Conservation (phyloP, 495 filamentous ascomycete species). For the Rusavskia elegans region DNA sequence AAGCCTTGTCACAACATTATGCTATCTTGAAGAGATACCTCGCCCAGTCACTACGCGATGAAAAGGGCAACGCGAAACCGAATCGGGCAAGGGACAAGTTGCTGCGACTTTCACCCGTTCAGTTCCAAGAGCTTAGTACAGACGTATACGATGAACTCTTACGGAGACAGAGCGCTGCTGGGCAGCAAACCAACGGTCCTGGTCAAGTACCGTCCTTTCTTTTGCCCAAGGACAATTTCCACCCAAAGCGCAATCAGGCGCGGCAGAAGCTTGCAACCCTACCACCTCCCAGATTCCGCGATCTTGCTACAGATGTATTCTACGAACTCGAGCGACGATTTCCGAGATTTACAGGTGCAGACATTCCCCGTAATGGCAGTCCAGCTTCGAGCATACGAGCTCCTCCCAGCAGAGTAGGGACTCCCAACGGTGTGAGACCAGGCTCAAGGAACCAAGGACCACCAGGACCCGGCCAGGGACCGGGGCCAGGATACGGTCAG, state of each 20-base stretch:
- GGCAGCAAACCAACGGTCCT: slow-evolving; percentile 22
- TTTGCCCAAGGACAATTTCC: slow-evolving; percentile 70
- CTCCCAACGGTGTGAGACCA: slow-evolving; percentile 34
- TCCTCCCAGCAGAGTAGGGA: slow-evolving; percentile 34
- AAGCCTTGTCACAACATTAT: slow-evolving; percentile 68
- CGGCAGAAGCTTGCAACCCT: slow-evolving; percentile 84
- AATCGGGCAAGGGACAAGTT: slow-evolving; percentile 90
- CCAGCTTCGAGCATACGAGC: slow-evolving; percentile 42
- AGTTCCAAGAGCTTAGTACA: slow-evolving; percentile 93
- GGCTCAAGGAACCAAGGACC: slow-evolving; percentile 1
- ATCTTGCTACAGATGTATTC: slow-evolving; percentile 89
- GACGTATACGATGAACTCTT: slow-evolving; percentile 94
- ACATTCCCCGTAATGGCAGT: slow-evolving; percentile 53
- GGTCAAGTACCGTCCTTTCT: slow-evolving; percentile 47
- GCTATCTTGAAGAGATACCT: slow-evolving; percentile 63
- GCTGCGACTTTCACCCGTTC: slow-evolving; percentile 68
- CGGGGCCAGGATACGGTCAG: slow-evolving; percentile 20
- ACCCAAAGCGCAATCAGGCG: slow-evolving; percentile 93
- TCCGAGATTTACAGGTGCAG: slow-evolving; percentile 56
- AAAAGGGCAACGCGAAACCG: slow-evolving; percentile 54
- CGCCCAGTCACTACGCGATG: slow-evolving; percentile 50
- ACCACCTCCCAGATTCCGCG: slow-evolving; percentile 66
- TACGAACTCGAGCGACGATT: slow-evolving; percentile 85
- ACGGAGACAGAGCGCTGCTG: slow-evolving; percentile 55
- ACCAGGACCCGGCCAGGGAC: slow-evolving; percentile 23